Evolutionary conservation across 2,329 filamentous ascomycete species (phyloP).

Genomic region (Daldinia sp.): DNA sequence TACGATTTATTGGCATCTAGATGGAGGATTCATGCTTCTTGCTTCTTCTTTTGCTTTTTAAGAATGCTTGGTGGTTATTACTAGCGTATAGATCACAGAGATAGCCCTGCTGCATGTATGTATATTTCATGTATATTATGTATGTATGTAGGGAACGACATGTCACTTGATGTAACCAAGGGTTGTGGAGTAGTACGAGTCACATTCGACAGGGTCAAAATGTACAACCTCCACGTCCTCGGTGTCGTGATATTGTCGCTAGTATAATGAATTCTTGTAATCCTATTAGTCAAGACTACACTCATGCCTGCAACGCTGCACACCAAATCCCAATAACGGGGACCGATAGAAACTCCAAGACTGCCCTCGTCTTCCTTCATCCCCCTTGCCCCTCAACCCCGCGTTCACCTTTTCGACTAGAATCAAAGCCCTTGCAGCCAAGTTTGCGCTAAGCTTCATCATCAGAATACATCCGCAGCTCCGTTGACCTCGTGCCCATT

Average conservation of each 20-base stretch:
- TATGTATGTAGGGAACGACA: slow-evolving; percentile 14
- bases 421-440: slow-evolving; percentile 36
- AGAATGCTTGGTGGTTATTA: slow-evolving; percentile 17
- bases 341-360: slow-evolving; percentile 20
- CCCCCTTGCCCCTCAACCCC: slow-evolving; percentile 37
- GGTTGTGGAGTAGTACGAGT: slow-evolving; percentile 14
- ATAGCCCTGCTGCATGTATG: slow-evolving; percentile 11
- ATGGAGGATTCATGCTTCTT: slow-evolving; percentile 7
- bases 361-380: slow-evolving; percentile 7
- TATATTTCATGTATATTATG: not conserved
- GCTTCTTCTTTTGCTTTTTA: slow-evolving; percentile 1
- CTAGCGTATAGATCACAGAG: slow-evolving; percentile 17
- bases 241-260: slow-evolving; percentile 29
- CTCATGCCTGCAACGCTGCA: slow-evolving; percentile 11
- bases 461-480: slow-evolving; percentile 39
- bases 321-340: slow-evolving; percentile 30
- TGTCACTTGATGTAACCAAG: slow-evolving; percentile 35
- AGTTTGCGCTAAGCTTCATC: slow-evolving; percentile 35
- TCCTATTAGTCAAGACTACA: slow-evolving; percentile 34
- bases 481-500: slow-evolving; percentile 38
- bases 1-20: slow-evolving; percentile 15
- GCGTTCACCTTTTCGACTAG: slow-evolving; percentile 32
- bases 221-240: slow-evolving; percentile 24
- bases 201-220: slow-evolving; percentile 21
- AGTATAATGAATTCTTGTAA: slow-evolving; percentile 27